Evolutionary conservation across 495 filamentous ascomycete species (phyloP), one percentile per base, ranked within the genome.

Genomic region (Podospora pseudocomata): DNA sequence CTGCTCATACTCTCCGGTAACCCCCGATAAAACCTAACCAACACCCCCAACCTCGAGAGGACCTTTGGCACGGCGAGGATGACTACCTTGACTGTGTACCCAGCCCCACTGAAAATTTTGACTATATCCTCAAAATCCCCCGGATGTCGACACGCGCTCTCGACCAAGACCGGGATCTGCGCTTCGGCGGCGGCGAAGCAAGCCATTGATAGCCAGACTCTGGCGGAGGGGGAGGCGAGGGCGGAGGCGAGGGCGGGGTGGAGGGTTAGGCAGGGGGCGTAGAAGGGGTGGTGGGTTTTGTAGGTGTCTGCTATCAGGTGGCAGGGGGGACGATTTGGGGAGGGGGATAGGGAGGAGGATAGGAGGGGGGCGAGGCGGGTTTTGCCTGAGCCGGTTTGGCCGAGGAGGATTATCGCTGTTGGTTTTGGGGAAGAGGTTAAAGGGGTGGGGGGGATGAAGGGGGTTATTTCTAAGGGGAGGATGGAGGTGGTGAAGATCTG

Each of bases 291-390:
- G 71, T 79, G 77, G n/a, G 77, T 76, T 63, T 81, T 81, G 78
- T 80, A 81, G 15, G 76, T 77, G 77, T 81, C 80, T 39, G 80
- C 79, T 64, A 80, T 76, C 64, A 81, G 74, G 72, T 81, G 80
- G 39, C 39, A 49, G 39, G 39, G 39, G 39, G 9, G 7, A 23
- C 23, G 23, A 23, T 23, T 49, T 13, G 39, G 13, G 9, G 0
- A 7, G n/a, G 53, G 16, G 60, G 55, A 19, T 32, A 81, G 34
- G 67, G 76, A 68, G 20, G 26, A 3, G 44, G 66, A 66, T 60
- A 81, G 65, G 20, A 64, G 65, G 6, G 79, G 80, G 9, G 78
- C 75, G 0, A 76, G 69, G 60, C 73, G 75, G 58, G 80, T 79
- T 53, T 82, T 82, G 23, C 80, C 80, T 5, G 80, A 78, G 71